Conservation (phyloP, 148 eudicot species). For the Pharnaceum exiguum region DNA sequence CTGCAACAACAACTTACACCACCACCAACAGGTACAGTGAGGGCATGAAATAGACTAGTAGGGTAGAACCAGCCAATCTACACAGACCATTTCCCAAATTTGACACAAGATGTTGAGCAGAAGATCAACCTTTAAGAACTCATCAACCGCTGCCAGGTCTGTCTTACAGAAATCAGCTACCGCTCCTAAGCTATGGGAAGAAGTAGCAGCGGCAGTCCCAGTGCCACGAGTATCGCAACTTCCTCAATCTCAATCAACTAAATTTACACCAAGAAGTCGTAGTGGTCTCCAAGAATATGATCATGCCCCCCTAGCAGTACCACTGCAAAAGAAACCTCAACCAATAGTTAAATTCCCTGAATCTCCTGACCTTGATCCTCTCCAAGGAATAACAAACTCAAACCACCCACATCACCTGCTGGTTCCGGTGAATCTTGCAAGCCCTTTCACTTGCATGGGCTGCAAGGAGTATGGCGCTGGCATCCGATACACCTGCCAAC, state of each 20-base stretch:
- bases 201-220: background rate
- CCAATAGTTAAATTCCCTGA: conserved; percentile 18
- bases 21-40: too few relatives aligned
- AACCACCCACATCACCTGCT: conserved; percentile 58
- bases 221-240: background rate
- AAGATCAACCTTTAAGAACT: conserved; percentile 20
- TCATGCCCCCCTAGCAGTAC: background rate
- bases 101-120: conserved; percentile 8
- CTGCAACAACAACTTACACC: too few relatives aligned
- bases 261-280: conserved; percentile 7
- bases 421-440: conserved; percentile 28
- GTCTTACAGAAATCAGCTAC: conserved; percentile 13
- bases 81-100: too few relatives aligned
- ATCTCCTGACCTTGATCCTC: conserved; percentile 18
- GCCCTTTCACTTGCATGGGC: conserved; percentile 56
- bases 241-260: conserved; percentile 10
- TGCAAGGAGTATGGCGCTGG: conserved; percentile 89
- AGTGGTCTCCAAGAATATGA: conserved; percentile 2
- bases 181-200: conserved; percentile 6
- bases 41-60: too few relatives aligned
- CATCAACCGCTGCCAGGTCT: conserved; percentile 5
- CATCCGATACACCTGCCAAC: conserved; percentile 57
- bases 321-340: background rate
- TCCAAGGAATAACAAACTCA: conserved; percentile 19
- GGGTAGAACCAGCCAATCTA: too few relatives aligned